Percentiles rank a stretch among this genome's conserved stretches.
Evolutionary conservation across 805 yeast species (phyloP).

Genomic region (Hanseniaspora singularis): DNA sequence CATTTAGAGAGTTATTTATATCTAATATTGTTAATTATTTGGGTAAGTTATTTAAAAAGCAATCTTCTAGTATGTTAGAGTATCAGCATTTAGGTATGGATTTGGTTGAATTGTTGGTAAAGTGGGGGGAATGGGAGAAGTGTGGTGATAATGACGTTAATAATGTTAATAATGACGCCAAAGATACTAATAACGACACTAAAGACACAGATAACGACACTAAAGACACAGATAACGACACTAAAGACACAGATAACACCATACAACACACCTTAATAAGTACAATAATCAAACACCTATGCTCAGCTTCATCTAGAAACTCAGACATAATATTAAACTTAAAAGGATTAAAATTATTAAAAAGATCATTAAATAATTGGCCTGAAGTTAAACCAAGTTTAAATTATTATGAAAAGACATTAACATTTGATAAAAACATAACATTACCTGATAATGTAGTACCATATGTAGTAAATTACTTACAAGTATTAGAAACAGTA

Average conservation of each 20-base stretch:
- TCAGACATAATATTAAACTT: conserved; percentile 74
- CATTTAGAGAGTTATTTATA: conserved; percentile 78
- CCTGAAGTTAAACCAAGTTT: conserved; percentile 78
- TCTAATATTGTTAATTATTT: conserved; percentile 82
- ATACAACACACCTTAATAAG: conserved; percentile 86
- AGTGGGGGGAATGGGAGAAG: conserved; percentile 86
- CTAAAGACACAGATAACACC: conserved; percentile 45
- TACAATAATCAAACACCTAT: conserved; percentile 73
- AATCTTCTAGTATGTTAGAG: conserved; percentile 50
- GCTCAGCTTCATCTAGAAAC: conserved; percentile 74
- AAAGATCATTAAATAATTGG: conserved; percentile 72
- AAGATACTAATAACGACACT: conserved; percentile 23
- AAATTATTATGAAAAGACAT: conserved; percentile 75
- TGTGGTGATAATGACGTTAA: too few relatives aligned
- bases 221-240: background rate
- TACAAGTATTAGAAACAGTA: conserved; percentile 77
- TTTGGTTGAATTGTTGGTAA: conserved; percentile 68
- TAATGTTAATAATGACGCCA: conserved; percentile 2
- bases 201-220: conserved; percentile 23
- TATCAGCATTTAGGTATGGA: conserved; percentile 81
- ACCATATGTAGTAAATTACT: conserved; percentile 76
- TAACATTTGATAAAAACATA: conserved; percentile 69
- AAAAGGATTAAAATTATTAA: conserved; percentile 66
- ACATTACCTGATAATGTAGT: conserved; percentile 54
- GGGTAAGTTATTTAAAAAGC: conserved; percentile 72